phyloP scores from a whole-genome alignment of 1,284 basidiomycete species.

The Apiotrichum mycotoxinovorans region DNA sequence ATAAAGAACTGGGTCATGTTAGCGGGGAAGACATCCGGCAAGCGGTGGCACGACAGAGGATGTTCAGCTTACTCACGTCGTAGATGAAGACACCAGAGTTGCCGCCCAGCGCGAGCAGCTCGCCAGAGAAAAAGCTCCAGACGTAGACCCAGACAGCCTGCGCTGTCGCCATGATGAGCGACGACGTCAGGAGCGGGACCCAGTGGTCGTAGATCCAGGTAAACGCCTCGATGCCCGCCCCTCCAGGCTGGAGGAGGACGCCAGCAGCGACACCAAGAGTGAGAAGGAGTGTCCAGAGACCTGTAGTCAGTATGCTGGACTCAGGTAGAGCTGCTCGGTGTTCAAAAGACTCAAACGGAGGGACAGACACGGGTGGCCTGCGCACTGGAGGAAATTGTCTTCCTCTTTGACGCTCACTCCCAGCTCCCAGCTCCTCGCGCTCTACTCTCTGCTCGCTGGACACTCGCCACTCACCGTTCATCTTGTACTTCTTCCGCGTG shows the following conservation, averaged over 20 bases:
- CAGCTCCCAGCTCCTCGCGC: too few relatives aligned
- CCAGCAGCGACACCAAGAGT: slow-evolving; percentile 68
- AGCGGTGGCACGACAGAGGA: not conserved
- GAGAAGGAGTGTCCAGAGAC: slow-evolving; percentile 79
- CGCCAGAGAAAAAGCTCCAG: slow-evolving; percentile 61
- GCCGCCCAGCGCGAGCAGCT: slow-evolving; percentile 81
- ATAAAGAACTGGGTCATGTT: slow-evolving; percentile 78
- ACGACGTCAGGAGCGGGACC: slow-evolving; percentile 81
- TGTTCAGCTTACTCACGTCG: slow-evolving; percentile 62
- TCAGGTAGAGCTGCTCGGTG: too few relatives aligned
- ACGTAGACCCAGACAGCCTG: slow-evolving; percentile 74
- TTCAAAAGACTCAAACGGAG: too few relatives aligned
- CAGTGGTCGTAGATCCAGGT: slow-evolving; percentile 91
- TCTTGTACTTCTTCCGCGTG: slow-evolving; percentile 77
- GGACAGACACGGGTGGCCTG: too few relatives aligned
- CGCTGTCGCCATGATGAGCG: slow-evolving; percentile 70
- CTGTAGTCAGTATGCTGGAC: slow-evolving; percentile 56
- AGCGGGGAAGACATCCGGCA: too few relatives aligned
- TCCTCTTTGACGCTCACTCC: too few relatives aligned
- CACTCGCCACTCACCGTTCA: slow-evolving; percentile 84
- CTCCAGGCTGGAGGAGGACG: slow-evolving; percentile 62
- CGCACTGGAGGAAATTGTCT: too few relatives aligned
- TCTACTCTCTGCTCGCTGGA: too few relatives aligned
- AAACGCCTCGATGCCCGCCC: slow-evolving; percentile 63
- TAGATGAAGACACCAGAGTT: slow-evolving; percentile 86